Conservation (phyloP, 306 rosid species). For the Prosopis cineraria region DNA sequence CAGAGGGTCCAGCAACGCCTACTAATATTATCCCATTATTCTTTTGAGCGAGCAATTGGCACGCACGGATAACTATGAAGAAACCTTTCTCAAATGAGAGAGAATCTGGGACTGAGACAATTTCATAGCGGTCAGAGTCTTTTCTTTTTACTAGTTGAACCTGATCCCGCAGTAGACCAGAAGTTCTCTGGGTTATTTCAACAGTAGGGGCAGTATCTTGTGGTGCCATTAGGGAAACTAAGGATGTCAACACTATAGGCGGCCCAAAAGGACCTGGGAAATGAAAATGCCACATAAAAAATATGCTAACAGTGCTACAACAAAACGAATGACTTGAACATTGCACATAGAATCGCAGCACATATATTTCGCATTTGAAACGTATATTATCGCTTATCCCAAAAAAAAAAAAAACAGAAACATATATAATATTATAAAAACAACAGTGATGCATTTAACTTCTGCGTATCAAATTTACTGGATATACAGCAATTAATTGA, state of each 20-base stretch:
- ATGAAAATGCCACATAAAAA: constrained; percentile 21
- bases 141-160: constrained; percentile 79
- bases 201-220: constrained; percentile 59
- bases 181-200: constrained; percentile 74
- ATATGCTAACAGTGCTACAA: constrained; percentile 7
- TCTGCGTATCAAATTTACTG: not conserved
- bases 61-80: constrained; percentile 91
- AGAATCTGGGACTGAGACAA: constrained; percentile 71
- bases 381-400: not conserved
- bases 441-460: constrained; percentile 3
- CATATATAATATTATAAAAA: not conserved
- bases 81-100: constrained; percentile 97
- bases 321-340: constrained; percentile 1
- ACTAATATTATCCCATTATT: constrained; percentile 83
- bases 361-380: constrained; percentile 22
- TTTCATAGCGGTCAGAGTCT: constrained; percentile 80
- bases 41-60: constrained; percentile 91
- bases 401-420: not conserved
- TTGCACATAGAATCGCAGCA: constrained; percentile 13
- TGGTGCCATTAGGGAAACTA: constrained; percentile 61
- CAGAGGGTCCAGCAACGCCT: constrained; percentile 99
- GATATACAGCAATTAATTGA: constrained; percentile 3
- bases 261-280: constrained; percentile 34
- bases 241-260: constrained; percentile 32
- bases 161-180: constrained; percentile 84